These are phyloP conservation scores for Lycium barbarum DNA, from an alignment of 257 asterid species.

Conservation along the genomic window DNA sequence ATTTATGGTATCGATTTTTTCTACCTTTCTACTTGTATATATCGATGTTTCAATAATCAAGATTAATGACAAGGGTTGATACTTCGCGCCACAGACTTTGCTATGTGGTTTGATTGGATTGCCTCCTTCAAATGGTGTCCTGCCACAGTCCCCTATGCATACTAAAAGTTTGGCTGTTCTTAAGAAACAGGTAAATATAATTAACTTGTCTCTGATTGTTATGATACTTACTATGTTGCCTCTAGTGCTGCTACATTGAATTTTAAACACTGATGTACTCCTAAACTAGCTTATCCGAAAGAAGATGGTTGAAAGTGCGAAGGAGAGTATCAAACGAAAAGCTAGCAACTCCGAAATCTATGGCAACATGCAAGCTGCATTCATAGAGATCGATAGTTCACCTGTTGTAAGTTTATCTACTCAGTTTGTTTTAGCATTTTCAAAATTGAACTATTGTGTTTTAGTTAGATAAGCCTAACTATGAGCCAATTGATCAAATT, in stretches of 20 bases:
- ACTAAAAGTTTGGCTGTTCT: conserved; percentile 63
- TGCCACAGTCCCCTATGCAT: conserved; percentile 78
- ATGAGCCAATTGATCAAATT: not conserved
- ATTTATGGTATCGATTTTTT: conserved; percentile 48
- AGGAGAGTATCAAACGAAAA: conserved; percentile 53
- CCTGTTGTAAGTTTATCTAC: conserved; percentile 45
- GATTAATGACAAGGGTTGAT: not conserved
- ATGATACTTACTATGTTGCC: not conserved
- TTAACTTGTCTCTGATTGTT: not conserved
- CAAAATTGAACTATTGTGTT: not conserved
- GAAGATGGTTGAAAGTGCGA: conserved; percentile 60
- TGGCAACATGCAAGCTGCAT: conserved; percentile 63
- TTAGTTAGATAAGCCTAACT: not conserved
- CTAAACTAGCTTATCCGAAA: conserved; percentile 47
- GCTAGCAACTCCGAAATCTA: conserved; percentile 59
- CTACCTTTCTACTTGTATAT: not conserved
- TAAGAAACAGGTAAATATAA: conserved; percentile 44
- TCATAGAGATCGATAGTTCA: conserved; percentile 57
- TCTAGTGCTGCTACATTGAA: not conserved
- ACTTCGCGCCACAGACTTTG: conserved; percentile 48
- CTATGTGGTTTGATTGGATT: conserved; percentile 65
- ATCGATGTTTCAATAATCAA: not conserved
- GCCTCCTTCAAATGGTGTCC: conserved; percentile 76
- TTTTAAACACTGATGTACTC: not conserved
- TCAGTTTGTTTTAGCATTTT: not conserved